These are phyloP conservation scores for Purpureocillium lavendulum DNA, from an alignment of 2,329 filamentous ascomycete genomes.

Conservation along the genomic window DNA sequence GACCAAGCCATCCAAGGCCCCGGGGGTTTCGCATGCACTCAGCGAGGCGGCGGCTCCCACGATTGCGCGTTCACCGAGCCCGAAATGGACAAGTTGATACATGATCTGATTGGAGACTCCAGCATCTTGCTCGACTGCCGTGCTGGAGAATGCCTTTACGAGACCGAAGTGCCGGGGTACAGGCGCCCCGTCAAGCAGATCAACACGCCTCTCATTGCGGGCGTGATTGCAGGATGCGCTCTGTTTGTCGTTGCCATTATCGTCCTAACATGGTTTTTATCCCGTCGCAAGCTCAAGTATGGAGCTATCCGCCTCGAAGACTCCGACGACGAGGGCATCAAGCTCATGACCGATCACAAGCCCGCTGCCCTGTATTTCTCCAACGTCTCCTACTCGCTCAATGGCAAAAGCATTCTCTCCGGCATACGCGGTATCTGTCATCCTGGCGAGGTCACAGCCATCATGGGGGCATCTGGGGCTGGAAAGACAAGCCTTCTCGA, in stretches of 20 bases:
- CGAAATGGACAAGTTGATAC: constrained; percentile 85
- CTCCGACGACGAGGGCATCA: constrained; percentile 77
- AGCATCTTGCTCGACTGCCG: constrained; percentile 79
- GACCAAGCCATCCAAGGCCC: constrained; percentile 77
- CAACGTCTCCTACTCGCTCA: constrained; percentile 77
- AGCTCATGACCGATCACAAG: constrained; percentile 86
- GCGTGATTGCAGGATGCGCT: constrained; percentile 78
- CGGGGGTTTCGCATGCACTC: constrained; percentile 70
- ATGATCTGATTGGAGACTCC: constrained; percentile 79
- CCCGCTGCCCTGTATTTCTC: constrained; percentile 84
- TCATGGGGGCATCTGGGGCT: constrained; percentile 96
- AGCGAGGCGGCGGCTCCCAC: constrained; percentile 53
- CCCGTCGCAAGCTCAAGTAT: constrained; percentile 61
- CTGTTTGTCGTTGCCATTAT: constrained; percentile 87
- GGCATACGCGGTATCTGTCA: constrained; percentile 79
- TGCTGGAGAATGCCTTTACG: constrained; percentile 86
- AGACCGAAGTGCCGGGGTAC: constrained; percentile 89
- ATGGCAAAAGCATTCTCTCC: constrained; percentile 77
- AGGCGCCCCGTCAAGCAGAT: constrained; percentile 83
- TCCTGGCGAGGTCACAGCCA: constrained; percentile 90
- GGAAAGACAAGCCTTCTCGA: constrained; percentile 97
- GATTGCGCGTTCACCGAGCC: constrained; percentile 83
- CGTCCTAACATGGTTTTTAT: constrained; percentile 78
- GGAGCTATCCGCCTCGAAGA: constrained; percentile 79
- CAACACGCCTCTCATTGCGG: constrained; percentile 92